These are phyloP conservation scores for Cochlearia excelsa DNA, from an alignment of 345 rosid genomes.

Conservation along the genomic window DNA sequence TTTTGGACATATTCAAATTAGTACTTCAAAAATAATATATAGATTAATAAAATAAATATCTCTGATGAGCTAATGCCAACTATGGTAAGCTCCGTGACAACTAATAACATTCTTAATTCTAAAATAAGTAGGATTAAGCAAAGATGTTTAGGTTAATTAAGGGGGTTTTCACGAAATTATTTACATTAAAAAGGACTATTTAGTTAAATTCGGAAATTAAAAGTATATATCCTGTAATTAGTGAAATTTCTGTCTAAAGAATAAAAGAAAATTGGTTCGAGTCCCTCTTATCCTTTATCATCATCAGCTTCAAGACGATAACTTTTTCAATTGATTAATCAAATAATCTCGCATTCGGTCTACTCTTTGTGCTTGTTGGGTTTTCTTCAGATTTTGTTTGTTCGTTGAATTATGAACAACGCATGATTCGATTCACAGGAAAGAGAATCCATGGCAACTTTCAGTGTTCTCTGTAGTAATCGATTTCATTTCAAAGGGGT, in stretches of 20 bases:
- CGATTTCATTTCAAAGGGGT: slow-evolving; percentile 40
- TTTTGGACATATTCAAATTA: too few relatives aligned
- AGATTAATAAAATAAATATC: too few relatives aligned
- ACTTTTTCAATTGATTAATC: background rate
- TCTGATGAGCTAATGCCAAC: slow-evolving; percentile 12
- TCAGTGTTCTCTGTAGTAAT: slow-evolving; percentile 53
- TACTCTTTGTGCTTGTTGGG: slow-evolving; percentile 1
- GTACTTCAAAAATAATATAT: too few relatives aligned
- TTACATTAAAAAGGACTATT: too few relatives aligned
- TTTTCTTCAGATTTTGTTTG: background rate
- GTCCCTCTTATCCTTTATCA: slow-evolving; percentile 28
- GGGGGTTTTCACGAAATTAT: too few relatives aligned
- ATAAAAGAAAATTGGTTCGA: too few relatives aligned
- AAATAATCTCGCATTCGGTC: slow-evolving; percentile 7
- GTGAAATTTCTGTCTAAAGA: too few relatives aligned
- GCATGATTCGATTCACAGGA: slow-evolving; percentile 29
- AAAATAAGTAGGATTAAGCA: too few relatives aligned
- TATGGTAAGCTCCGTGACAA: background rate
- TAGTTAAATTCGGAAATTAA: too few relatives aligned
- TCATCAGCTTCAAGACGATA: slow-evolving; percentile 20
- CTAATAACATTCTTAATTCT: too few relatives aligned
- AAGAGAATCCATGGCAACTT: slow-evolving; percentile 49
- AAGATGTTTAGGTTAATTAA: too few relatives aligned
- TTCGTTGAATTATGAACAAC: slow-evolving; percentile 16
- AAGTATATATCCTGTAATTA: too few relatives aligned